Percentiles rank a stretch among this genome's conserved stretches.
These are phyloP conservation scores for Eucalyptus virginea DNA, from an alignment of 345 rosid species.

Conservation along the genomic window DNA sequence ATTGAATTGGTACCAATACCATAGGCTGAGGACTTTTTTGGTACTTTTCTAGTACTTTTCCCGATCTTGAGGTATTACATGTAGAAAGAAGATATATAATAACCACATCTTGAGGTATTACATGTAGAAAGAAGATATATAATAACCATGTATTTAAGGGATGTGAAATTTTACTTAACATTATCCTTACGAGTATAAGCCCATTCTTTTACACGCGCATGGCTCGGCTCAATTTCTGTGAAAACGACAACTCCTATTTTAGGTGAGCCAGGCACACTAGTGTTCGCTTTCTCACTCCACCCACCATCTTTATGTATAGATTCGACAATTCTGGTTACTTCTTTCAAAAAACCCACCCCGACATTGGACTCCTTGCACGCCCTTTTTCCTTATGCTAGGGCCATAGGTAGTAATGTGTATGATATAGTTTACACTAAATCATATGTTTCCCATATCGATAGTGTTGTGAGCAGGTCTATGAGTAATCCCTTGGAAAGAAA, in stretches of 20 bases:
- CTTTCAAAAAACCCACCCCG: not conserved
- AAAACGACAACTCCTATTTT: not conserved
- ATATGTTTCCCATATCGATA: not conserved
- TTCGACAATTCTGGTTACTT: not conserved
- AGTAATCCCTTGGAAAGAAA: not conserved
- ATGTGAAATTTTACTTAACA: not conserved
- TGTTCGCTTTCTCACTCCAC: not conserved
- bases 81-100: not conserved
- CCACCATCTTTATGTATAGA: not conserved
- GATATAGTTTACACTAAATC: not conserved
- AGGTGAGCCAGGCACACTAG: not conserved
- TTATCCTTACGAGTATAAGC: not conserved
- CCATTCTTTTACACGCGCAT: not conserved
- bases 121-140: not conserved
- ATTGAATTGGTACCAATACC: no score
- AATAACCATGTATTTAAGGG: not conserved
- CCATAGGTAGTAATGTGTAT: not conserved
- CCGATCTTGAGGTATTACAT: no score
- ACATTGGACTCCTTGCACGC: not conserved
- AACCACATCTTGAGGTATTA: not conserved
- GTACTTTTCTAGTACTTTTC: no score
- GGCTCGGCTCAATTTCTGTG: not conserved
- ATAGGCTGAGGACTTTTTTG: accelerated
- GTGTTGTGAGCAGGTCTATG: not conserved
- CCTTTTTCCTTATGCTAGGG: not conserved